phyloP scores from a whole-genome alignment of 2,329 filamentous ascomycete species.

The Epichloe coenophiala region DNA sequence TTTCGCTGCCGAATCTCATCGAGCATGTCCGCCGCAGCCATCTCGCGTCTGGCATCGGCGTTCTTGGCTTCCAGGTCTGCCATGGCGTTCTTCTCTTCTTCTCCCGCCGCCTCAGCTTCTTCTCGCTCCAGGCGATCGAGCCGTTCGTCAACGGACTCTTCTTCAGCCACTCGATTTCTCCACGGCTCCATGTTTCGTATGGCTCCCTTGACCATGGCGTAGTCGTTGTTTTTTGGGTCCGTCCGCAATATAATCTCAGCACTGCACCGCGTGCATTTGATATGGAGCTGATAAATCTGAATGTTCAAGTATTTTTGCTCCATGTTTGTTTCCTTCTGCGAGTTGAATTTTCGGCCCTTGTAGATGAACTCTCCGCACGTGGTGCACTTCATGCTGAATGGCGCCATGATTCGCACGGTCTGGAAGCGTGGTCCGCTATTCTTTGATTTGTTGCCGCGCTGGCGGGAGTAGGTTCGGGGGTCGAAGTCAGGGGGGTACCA shows the following conservation, averaged over 20 bases:
- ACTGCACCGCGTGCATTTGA: conserved; percentile 74
- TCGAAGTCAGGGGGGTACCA: conserved; percentile 80
- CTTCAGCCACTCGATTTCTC: conserved; percentile 47
- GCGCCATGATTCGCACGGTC: conserved; percentile 71
- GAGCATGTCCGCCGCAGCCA: conserved; percentile 89
- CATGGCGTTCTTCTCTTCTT: conserved; percentile 80
- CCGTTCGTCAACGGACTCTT: conserved; percentile 77
- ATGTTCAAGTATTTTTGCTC: conserved; percentile 84
- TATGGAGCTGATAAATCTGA: conserved; percentile 70
- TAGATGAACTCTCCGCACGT: conserved; percentile 67
- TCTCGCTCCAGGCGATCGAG: conserved; percentile 73
- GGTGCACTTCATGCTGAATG: conserved; percentile 29
- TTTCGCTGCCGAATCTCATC: conserved; percentile 92
- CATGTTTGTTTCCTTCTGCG: conserved; percentile 76
- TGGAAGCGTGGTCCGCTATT: conserved; percentile 66
- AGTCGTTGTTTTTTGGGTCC: conserved; percentile 87
- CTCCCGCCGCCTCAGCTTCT: conserved; percentile 47
- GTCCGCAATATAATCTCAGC: conserved; percentile 88
- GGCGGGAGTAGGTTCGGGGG: conserved; percentile 65
- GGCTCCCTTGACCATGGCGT: conserved; percentile 65
- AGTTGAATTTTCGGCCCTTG: conserved; percentile 90
- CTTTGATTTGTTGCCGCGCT: conserved; percentile 46
- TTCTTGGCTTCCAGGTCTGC: conserved; percentile 90
- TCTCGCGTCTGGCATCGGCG: conserved; percentile 81
- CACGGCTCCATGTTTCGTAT: conserved; percentile 91